Conservation (phyloP, 2,329 filamentous ascomycete species). For the Xylariaceae sp. region DNA sequence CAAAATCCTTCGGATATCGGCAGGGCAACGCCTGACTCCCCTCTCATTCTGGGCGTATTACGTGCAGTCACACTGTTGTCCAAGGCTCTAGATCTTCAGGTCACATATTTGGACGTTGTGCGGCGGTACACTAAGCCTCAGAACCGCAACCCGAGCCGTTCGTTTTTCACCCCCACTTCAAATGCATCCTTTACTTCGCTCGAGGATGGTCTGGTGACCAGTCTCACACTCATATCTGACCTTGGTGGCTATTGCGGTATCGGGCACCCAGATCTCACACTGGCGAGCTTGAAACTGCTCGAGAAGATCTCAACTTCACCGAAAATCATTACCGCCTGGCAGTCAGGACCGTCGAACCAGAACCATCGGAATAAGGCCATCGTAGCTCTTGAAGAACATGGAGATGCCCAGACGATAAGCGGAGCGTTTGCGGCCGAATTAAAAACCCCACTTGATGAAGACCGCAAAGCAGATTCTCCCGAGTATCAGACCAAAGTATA, state of each 20-base stretch:
- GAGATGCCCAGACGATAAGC: constrained; percentile 77
- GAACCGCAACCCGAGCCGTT: constrained; percentile 39
- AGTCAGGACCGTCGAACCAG: constrained; percentile 58
- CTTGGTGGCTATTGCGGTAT: constrained; percentile 85
- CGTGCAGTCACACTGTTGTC: constrained; percentile 82
- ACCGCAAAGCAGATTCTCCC: constrained; percentile 64
- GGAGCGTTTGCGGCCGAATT: constrained; percentile 70
- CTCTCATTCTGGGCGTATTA: constrained; percentile 74
- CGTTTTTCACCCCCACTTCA: constrained; percentile 35
- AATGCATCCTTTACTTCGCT: constrained; percentile 82
- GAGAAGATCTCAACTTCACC: constrained; percentile 83
- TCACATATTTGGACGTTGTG: constrained; percentile 88
- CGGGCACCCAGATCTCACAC: constrained; percentile 74
- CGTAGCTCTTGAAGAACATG: constrained; percentile 79
- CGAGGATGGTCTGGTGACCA: constrained; percentile 84
- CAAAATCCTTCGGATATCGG: constrained; percentile 72
- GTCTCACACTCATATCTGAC: constrained; percentile 75
- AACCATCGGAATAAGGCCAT: constrained; percentile 79
- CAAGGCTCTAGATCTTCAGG: constrained; percentile 78
- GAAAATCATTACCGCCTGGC: constrained; percentile 71
- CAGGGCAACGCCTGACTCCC: constrained; percentile 71
- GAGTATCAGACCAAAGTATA: constrained; percentile 80
- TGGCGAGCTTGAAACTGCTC: constrained; percentile 77
- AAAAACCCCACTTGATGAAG: constrained; percentile 67
- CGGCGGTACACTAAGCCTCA: constrained; percentile 72